Evolutionary conservation across 169 alveolate genomes (phyloP), one percentile per base, ranked within the genome.

Genomic region (Miamiensis avidus): DNA sequence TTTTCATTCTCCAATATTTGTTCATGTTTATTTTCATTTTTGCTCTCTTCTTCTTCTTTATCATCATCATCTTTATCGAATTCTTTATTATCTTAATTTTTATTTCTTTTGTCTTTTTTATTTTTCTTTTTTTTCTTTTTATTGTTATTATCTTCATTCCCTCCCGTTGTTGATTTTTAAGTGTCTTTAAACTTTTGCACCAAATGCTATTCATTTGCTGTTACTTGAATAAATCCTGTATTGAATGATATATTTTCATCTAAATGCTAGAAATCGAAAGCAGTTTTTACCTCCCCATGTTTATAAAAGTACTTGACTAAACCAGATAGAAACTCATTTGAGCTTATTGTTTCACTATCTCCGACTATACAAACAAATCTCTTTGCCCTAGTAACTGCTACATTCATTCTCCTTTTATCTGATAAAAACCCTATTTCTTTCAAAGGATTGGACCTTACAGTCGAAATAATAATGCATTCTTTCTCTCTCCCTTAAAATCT

Each of bases 321-420:
- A n/a, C 85, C 89, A 33, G 88, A 90, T 72, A 93, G 90, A 91
- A 93, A 93, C 29, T 31, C 34, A 84, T 95, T 91, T 27, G 79
- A 78, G 33, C 90, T 83, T 29, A 92, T 93, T 49, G 95, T 95
- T 26, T 89, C 94, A 82, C 90, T 81, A 82, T 95, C 95, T 30
- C 96, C 95, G 25, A 95, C 92, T 16, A 95, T 85, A 29, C 93
- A 83, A 75, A 95, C 90, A 78, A 92, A 88, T 82, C 93, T 91
- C 69, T 91, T 91, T 0, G 97, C 96, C 74, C 97, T 85, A 0
- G 97, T 95, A 1, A 95, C 90, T 49, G 96, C 97, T 16, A 95
- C 97, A 90, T 95, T 95, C 96, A 95, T 91, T 89, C 97, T 92
- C 77, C 97, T 91, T 74, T 92, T 89, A 84, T 95, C 95, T 73